These are phyloP conservation scores for Aspergillus pseudoglaucus DNA, from an alignment of 2,329 filamentous ascomycete genomes.

Conservation along the genomic window DNA sequence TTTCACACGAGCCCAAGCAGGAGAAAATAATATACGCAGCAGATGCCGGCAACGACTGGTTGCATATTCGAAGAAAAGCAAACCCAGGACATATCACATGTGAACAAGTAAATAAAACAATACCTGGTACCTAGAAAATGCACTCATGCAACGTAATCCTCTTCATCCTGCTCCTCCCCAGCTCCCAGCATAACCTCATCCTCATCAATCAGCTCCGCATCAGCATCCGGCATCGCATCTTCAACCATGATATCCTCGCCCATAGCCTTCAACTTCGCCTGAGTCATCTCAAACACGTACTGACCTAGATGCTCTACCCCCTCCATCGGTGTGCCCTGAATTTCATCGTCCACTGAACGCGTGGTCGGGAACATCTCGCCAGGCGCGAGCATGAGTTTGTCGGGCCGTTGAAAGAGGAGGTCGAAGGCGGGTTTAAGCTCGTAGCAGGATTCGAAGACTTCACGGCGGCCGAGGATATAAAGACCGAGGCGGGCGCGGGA, in stretches of 20 bases:
- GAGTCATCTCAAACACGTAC: conserved; percentile 95
- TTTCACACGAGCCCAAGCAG: no score
- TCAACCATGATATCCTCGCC: conserved; percentile 38
- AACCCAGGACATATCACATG: no score
- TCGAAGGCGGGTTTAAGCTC: conserved; percentile 86
- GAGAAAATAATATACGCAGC: no score
- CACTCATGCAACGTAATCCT: conserved; percentile 28
- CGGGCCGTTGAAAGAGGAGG: conserved; percentile 65
- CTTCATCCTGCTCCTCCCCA: conserved; percentile 29
- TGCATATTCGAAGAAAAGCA: no score
- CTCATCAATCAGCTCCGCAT: conserved; percentile 24
- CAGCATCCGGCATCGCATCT: conserved; percentile 22
- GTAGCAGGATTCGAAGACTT: conserved; percentile 81
- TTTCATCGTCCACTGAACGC: conserved; percentile 45
- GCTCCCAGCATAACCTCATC: conserved; percentile 30
- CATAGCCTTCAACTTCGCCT: conserved; percentile 57
- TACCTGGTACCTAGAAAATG: conserved; percentile 1
- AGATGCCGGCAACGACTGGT: no score
- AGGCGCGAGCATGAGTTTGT: conserved; percentile 73
- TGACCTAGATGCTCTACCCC: conserved; percentile 89
- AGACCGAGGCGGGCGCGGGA: conserved; percentile 86
- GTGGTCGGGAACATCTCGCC: conserved; percentile 77
- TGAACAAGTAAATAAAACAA: background rate
- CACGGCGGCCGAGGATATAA: conserved; percentile 82
- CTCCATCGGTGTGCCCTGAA: conserved; percentile 66